Conservation (phyloP, 2,329 filamentous ascomycete species). For the Hypoxylon sp. region DNA sequence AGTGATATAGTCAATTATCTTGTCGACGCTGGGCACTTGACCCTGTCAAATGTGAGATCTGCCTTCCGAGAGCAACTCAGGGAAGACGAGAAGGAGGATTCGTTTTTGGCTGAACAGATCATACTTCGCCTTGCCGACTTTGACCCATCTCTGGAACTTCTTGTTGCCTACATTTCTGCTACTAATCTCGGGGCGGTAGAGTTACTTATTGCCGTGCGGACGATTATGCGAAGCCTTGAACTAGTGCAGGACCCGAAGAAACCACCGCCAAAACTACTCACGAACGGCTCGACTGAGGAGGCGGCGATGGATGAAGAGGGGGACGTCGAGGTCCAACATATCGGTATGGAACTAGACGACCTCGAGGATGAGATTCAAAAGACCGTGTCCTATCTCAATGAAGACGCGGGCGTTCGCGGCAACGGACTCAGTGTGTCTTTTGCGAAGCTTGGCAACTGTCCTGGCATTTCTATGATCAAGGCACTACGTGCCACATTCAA, state of each 20-base stretch:
- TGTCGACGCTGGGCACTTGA: conserved; percentile 72
- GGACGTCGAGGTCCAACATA: conserved; percentile 53
- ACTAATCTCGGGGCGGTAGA: conserved; percentile 77
- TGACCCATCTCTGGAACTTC: conserved; percentile 77
- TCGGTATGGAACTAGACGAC: conserved; percentile 71
- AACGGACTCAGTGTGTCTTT: conserved; percentile 77
- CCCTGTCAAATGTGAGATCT: conserved; percentile 70
- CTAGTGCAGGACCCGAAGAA: conserved; percentile 64
- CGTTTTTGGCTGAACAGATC: conserved; percentile 72
- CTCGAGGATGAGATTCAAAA: conserved; percentile 76
- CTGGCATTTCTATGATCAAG: conserved; percentile 71
- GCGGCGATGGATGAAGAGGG: conserved; percentile 42
- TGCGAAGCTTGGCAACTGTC: conserved; percentile 77
- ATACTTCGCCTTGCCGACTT: conserved; percentile 73
- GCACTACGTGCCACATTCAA: conserved; percentile 75
- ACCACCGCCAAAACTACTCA: conserved; percentile 53
- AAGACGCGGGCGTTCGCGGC: conserved; percentile 74
- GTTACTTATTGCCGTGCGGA: conserved; percentile 75
- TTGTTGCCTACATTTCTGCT: conserved; percentile 75
- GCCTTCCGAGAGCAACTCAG: conserved; percentile 68
- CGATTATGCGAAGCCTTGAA: conserved; percentile 79
- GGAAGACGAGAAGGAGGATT: conserved; percentile 61
- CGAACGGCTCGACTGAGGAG: conserved; percentile 50
- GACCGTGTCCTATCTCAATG: conserved; percentile 76
- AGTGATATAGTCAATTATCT: conserved; percentile 73